phyloP scores from a whole-genome alignment of 2,329 filamentous ascomycete species.

The Ceratocystis papillata region DNA sequence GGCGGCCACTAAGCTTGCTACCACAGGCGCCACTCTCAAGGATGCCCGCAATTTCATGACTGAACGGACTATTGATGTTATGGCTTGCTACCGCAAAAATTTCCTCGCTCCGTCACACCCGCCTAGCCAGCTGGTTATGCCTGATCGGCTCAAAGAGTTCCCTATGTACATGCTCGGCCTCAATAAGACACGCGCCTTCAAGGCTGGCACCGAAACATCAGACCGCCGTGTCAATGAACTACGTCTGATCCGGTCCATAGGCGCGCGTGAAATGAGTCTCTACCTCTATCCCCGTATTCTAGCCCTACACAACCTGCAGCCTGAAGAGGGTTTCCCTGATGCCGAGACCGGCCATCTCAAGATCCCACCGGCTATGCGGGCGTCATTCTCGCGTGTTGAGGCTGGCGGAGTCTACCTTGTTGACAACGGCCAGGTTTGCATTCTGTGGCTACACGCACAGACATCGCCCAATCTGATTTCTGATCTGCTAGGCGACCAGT shows the following conservation, averaged over 20 bases:
- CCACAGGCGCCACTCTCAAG: slow-evolving; percentile 60
- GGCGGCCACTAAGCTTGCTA: slow-evolving; percentile 70
- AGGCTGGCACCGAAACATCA: slow-evolving; percentile 79
- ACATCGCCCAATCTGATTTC: slow-evolving; percentile 84
- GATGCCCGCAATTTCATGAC: slow-evolving; percentile 74
- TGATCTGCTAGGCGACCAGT: slow-evolving; percentile 77
- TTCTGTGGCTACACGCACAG: slow-evolving; percentile 86
- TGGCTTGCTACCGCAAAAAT: slow-evolving; percentile 86
- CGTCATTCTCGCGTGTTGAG: slow-evolving; percentile 79
- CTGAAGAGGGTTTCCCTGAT: slow-evolving; percentile 87
- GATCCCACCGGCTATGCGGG: slow-evolving; percentile 68
- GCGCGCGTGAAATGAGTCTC: slow-evolving; percentile 69
- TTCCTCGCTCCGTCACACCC: slow-evolving; percentile 74
- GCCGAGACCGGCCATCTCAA: slow-evolving; percentile 71
- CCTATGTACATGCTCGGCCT: slow-evolving; percentile 90
- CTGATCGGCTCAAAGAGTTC: slow-evolving; percentile 91
- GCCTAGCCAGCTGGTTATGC: slow-evolving; percentile 84
- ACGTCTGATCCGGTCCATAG: slow-evolving; percentile 81
- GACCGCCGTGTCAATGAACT: slow-evolving; percentile 87
- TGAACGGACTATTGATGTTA: slow-evolving; percentile 85
- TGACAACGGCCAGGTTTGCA: slow-evolving; percentile 84
- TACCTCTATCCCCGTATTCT: slow-evolving; percentile 95
- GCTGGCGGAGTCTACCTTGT: slow-evolving; percentile 89
- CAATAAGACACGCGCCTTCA: slow-evolving; percentile 84
- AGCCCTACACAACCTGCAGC: slow-evolving; percentile 76